These are phyloP conservation scores for Scheffersomyces coipomensis DNA, from an alignment of 805 yeast genomes.

Conservation along the genomic window DNA sequence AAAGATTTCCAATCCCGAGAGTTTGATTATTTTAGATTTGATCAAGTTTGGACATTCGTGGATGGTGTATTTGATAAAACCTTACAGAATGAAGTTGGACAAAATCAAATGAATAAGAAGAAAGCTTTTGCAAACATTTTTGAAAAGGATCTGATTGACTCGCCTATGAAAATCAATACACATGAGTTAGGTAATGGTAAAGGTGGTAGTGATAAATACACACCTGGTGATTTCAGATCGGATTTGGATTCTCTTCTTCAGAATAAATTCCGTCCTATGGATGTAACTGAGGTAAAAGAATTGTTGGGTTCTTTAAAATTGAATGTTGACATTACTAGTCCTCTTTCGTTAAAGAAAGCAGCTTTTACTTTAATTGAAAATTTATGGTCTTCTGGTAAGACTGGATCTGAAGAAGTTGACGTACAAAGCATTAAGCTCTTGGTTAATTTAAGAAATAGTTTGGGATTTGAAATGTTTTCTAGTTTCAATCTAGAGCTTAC, in stretches of 20 bases:
- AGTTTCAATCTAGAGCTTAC: background rate
- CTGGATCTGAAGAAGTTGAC: constrained; percentile 5
- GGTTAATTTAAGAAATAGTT: constrained; percentile 1
- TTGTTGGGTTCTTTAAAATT: constrained; percentile 4
- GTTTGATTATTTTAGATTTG: constrained; percentile 29
- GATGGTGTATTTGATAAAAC: constrained; percentile 22
- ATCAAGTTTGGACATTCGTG: constrained; percentile 34
- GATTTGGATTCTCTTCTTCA: constrained; percentile 23
- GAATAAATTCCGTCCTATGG: constrained; percentile 7
- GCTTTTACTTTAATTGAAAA: background rate
- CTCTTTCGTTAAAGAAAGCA: background rate
- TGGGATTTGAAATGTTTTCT: background rate
- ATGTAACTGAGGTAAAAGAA: constrained; percentile 14
- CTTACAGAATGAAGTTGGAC: background rate
- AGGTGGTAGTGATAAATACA: constrained; percentile 4
- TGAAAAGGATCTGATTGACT: constrained; percentile 26
- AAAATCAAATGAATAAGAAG: constrained; percentile 1
- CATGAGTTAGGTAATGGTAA: constrained; percentile 8
- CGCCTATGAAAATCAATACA: constrained; percentile 32
- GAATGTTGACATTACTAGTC: background rate
- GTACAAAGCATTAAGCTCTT: constrained; percentile 5
- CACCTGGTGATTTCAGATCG: constrained; percentile 20
- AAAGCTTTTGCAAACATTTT: constrained; percentile 9
- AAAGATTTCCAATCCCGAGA: constrained; percentile 35
- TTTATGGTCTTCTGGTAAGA: background rate